phyloP scores from a whole-genome alignment of 768 basidiomycete species.

The Leccinum ochraceum region DNA sequence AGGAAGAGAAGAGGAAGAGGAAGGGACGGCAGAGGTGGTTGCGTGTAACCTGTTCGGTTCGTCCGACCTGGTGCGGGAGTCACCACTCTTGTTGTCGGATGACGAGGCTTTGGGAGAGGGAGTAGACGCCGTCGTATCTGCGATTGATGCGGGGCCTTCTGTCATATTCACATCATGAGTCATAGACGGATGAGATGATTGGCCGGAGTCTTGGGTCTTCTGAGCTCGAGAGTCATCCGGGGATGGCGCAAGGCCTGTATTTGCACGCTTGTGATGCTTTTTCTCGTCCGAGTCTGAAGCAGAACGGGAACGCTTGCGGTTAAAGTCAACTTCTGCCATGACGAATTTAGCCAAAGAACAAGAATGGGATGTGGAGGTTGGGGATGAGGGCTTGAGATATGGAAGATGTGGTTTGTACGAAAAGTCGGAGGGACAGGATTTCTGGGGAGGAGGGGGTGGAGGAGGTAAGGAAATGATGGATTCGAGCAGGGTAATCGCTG shows the following conservation, averaged over 20 bases:
- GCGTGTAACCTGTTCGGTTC: conserved; percentile 42
- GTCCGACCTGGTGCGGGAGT: conserved; percentile 36
- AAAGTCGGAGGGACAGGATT: conserved; percentile 39
- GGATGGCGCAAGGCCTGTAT: conserved; percentile 67
- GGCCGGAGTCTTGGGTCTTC: conserved; percentile 48
- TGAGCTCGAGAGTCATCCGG: conserved; percentile 60
- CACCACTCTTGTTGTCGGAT: conserved; percentile 46
- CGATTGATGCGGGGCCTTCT: conserved; percentile 41
- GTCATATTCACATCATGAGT: conserved; percentile 66
- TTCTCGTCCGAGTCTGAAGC: conserved; percentile 79
- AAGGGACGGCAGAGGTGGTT: conserved; percentile 50
- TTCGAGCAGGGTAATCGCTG: conserved; percentile 53
- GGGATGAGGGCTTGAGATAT: conserved; percentile 45
- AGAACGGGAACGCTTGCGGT: conserved; percentile 85
- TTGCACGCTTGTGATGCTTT: conserved; percentile 81
- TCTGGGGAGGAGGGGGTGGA: conserved; percentile 54
- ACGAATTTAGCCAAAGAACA: conserved; percentile 56
- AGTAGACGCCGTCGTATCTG: conserved; percentile 53
- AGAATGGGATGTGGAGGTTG: conserved; percentile 38
- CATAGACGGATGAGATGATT: conserved; percentile 38
- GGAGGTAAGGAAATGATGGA: conserved; percentile 56
- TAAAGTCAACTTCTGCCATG: conserved; percentile 86
- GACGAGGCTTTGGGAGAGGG: conserved; percentile 54
- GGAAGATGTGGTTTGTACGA: conserved; percentile 38
- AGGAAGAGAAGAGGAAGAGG: conserved; percentile 46